Evolutionary conservation across 495 filamentous ascomycete species (phyloP), one percentile per base, ranked within the genome.

Genomic region (Xylaria venustula): DNA sequence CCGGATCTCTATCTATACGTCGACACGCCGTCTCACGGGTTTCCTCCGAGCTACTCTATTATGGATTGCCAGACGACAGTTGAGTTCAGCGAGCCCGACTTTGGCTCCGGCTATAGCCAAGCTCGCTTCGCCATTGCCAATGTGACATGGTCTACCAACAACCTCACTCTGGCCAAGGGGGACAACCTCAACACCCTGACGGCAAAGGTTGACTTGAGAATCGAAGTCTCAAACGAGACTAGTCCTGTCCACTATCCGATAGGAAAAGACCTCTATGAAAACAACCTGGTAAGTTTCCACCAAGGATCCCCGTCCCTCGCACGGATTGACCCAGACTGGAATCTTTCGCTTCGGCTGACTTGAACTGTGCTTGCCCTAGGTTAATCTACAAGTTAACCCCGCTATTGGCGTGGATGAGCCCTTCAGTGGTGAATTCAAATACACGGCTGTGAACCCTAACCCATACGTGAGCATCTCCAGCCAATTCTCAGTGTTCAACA

Each of bases 211-310:
- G 54, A 58, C 5, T 14, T 58, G 5, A 58, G 48, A 20, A 20
- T 58, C 7, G 54, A 58, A 17, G 44, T 58, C 42, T 36, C 26
- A 14, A 49, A 58, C 22, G 0, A 2, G 9, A 58, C 54, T n/a
- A 58, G 54, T 8, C 54, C 54, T 3, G 54, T 58, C 12, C 54
- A 58, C 32, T 58, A 58, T 19, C 54, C 54, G 7, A 49, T 58
- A 4, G 45, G 45, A 2, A 58, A 58, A 40, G 54, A 58, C 32
- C 19, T 14, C 19, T 47, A 36, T 28, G 36, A 28, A 12, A 8
- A 42, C 1, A 58, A 49, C 30, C n/a, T 58, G 54, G 54, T 58
- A 26, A 48, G 54, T 40, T n/a, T n/a, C n/a, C n/a, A n/a, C n/a
- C n/a, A n/a, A n/a, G n/a, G n/a, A n/a, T n/a, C n/a, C n/a, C n/a